Evolutionary conservation across 1,139 yeast species (phyloP).

Genomic region (Candida anutae): DNA sequence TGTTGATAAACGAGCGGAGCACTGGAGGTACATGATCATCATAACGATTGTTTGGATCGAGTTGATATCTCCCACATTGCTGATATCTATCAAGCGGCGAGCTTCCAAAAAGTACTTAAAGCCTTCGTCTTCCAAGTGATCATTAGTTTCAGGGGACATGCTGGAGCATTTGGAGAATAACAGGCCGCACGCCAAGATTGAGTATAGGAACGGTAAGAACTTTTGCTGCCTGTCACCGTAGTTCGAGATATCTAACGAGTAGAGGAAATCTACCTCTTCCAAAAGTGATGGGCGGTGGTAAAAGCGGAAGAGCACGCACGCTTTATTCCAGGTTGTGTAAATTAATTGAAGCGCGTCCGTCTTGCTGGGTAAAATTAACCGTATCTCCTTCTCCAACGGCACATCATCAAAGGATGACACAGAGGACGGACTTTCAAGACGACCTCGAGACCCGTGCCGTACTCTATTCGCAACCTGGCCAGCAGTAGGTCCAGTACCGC

Average conservation of each 20-base stretch:
- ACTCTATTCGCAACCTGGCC: not conserved
- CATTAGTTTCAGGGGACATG: constrained; percentile 30
- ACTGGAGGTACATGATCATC: constrained; percentile 75
- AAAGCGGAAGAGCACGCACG: constrained; percentile 77
- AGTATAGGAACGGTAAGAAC: constrained; percentile 70
- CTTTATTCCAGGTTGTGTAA: constrained; percentile 75
- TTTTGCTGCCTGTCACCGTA: constrained; percentile 70
- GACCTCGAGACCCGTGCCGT: constrained; percentile 1
- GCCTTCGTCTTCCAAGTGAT: constrained; percentile 64
- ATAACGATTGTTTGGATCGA: constrained; percentile 63
- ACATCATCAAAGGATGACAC: constrained; percentile 15
- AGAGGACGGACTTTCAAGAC: constrained; percentile 5
- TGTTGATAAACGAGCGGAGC: constrained; percentile 83
- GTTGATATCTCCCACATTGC: constrained; percentile 40
- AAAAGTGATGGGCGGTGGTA: constrained; percentile 78
- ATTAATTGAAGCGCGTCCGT: constrained; percentile 65
- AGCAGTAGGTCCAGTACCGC: not conserved
- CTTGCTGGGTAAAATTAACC: constrained; percentile 68
- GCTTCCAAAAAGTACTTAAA: constrained; percentile 80
- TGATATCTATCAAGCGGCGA: constrained; percentile 59
- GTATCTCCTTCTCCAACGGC: constrained; percentile 38
- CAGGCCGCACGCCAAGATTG: constrained; percentile 54
- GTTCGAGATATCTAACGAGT: constrained; percentile 58
- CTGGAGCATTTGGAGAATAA: constrained; percentile 48
- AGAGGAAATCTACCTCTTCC: constrained; percentile 43